phyloP scores from a whole-genome alignment of 129 eudicot species.

The Chrysanthemum makinoi region DNA sequence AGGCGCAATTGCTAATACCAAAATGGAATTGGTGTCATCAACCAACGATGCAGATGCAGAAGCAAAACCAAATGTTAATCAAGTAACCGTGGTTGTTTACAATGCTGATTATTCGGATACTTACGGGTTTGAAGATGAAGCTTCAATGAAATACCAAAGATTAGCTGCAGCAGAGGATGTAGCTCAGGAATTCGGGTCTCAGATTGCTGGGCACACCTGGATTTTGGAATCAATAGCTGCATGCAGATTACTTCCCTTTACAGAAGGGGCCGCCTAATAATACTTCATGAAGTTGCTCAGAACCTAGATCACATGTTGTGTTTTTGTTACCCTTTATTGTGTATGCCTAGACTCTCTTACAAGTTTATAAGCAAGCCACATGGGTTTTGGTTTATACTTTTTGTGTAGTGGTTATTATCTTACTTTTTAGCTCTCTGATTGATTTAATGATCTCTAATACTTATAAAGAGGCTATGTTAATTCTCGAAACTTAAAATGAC shows the following conservation, averaged over 20 bases:
- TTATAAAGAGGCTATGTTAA: too few species aligned
- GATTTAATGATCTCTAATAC: background rate
- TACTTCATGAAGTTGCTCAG: background rate
- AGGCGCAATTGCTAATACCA: conserved; percentile 38
- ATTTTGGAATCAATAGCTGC: conserved; percentile 73
- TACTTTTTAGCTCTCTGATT: background rate
- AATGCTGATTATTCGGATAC: conserved; percentile 36
- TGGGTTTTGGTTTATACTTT: conserved; percentile 11
- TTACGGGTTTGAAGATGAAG: conserved; percentile 31
- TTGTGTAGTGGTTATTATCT: background rate
- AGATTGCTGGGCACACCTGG: conserved; percentile 58
- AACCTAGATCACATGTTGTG: background rate
- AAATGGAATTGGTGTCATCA: conserved; percentile 28
- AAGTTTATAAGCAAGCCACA: background rate
- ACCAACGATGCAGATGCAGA: conserved; percentile 7
- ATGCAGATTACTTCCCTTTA: conserved; percentile 28
- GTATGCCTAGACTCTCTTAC: conserved; percentile 1
- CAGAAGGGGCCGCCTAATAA: conserved; percentile 1
- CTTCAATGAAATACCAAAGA: conserved; percentile 28
- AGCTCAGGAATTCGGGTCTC: conserved; percentile 37
- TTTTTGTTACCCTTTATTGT: background rate
- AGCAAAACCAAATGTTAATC: conserved; percentile 1
- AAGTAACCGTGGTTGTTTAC: conserved; percentile 46
- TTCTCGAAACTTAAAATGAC: too few species aligned
- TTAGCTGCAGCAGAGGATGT: conserved; percentile 49